Percentiles rank a stretch among this genome's conserved stretches.
Evolutionary conservation across 83 land plant species (phyloP).

Genomic region (Picea engelmannii): DNA sequence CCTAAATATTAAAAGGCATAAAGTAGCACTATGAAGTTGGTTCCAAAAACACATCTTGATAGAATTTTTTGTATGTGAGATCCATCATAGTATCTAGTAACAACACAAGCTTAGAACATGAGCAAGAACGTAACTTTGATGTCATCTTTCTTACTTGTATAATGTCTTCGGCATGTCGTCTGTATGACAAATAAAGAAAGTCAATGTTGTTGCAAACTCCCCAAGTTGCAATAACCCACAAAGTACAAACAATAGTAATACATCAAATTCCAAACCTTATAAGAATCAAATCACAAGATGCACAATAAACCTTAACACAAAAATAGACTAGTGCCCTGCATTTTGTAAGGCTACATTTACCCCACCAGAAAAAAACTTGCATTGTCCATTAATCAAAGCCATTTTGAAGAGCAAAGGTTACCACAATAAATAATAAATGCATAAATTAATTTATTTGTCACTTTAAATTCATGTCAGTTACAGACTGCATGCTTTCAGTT

Average conservation of each 20-base stretch:
- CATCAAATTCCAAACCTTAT: too few relatives aligned
- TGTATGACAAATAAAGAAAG: slow-evolving; percentile 82
- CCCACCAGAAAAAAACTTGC: background rate
- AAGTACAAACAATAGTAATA: background rate
- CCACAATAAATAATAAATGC: background rate
- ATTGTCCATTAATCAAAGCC: background rate
- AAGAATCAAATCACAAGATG: background rate
- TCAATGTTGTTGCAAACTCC: slow-evolving; percentile 82
- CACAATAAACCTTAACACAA: background rate
- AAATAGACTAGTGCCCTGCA: background rate
- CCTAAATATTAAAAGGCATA: too few relatives aligned
- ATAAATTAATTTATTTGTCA: background rate
- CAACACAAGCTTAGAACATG: background rate
- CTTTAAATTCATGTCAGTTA: background rate
- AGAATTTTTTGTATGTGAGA: too few relatives aligned
- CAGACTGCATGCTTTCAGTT: background rate
- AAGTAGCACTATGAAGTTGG: too few relatives aligned
- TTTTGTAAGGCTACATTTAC: too few relatives aligned
- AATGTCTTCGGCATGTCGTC: slow-evolving; percentile 89
- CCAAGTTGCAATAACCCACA: slow-evolving; percentile 78
- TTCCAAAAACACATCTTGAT: too few relatives aligned
- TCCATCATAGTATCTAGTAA: too few relatives aligned
- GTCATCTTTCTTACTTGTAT: slow-evolving; percentile 45
- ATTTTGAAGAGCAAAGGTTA: background rate
- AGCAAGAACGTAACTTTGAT: background rate